Base-by-base conservation (phyloP, 345 rosid species). In the Arabidopsis thaliana region DNA sequence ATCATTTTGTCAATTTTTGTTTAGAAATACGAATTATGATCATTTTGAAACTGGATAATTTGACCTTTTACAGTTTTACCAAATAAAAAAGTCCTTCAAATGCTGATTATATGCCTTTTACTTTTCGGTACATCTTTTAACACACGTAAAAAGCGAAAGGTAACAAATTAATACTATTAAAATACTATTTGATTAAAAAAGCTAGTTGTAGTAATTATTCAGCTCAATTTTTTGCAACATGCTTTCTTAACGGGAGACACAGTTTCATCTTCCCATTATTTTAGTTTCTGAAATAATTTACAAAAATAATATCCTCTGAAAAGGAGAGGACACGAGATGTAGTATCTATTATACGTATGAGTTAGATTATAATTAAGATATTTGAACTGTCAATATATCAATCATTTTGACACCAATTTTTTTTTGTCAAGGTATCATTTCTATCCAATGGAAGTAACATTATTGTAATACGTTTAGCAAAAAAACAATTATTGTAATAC, bases 91-190 rank as follows among this genome's bases (percentile, higher is more conserved):
- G 42, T 49, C 23, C 49, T 65, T 40, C 44, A 64, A 78, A 78
- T 65, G 67, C 58, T 57, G 81, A 78, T 78, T 71, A 65, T 57
- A 65, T 71, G 68, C 72, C 81, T 72, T 78, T 78, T 40, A 72
- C 81, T 78, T 72, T 78, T 66, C 13, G 73, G 81, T 78, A 50
- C 81, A 59, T 78, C 77, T 78, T 78, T 78, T 78, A 66, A 78
- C 81, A 78, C 73, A 72, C 59, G 81, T 72, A 72, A 72, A 78
- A 78, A 78, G 81, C 40, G 77, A 65, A 78, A 65, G 73, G 34
- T 72, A 59, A 72, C 33, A 72, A 72, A 66, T 33, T 58, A 12
- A 59, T 46, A 42, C 32, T 65, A 71, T 37, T 46, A 28, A 78
- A 65, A 66, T 13, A 41, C 4, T 38, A 70, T 46, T 34, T 41